Conservation (phyloP, 176 grass and related monocot genomes). For the Oryza meridionalis region DNA sequence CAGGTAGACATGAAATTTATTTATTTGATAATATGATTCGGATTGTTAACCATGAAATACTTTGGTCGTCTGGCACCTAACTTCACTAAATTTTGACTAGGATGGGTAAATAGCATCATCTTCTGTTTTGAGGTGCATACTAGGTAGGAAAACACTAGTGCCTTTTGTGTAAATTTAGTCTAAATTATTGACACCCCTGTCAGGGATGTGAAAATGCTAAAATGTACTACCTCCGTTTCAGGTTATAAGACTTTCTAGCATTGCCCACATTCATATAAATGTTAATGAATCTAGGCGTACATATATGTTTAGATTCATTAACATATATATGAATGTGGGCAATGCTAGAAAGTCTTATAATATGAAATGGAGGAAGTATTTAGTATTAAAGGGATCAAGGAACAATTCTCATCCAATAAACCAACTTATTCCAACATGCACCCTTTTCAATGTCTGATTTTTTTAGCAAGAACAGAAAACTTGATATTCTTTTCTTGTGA, state of each 20-base stretch:
- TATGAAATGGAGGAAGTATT: no score
- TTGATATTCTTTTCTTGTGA: background rate
- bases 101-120: background rate
- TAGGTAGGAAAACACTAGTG: constrained; percentile 13
- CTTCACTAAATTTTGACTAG: constrained; percentile 14
- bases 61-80: constrained; percentile 16
- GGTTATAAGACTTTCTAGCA: no score
- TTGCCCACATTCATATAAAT: no score
- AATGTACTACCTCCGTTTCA: no score
- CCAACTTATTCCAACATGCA: background rate
- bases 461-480: constrained; percentile 12
- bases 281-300: no score
- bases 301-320: no score
- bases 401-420: constrained; percentile 21
- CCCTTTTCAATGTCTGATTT: constrained; percentile 12
- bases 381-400: constrained; percentile 10
- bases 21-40: constrained; percentile 23
- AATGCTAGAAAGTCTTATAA: no score
- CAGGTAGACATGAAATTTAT: constrained; percentile 55
- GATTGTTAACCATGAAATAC: constrained; percentile 2
- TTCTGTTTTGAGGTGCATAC: constrained; percentile 2
- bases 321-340: no score
- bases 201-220: constrained; percentile 18
- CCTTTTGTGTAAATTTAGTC: background rate
- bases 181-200: background rate